These are phyloP conservation scores for Fraxinus nigra DNA, from an alignment of 305 asterid species.

Conservation along the genomic window DNA sequence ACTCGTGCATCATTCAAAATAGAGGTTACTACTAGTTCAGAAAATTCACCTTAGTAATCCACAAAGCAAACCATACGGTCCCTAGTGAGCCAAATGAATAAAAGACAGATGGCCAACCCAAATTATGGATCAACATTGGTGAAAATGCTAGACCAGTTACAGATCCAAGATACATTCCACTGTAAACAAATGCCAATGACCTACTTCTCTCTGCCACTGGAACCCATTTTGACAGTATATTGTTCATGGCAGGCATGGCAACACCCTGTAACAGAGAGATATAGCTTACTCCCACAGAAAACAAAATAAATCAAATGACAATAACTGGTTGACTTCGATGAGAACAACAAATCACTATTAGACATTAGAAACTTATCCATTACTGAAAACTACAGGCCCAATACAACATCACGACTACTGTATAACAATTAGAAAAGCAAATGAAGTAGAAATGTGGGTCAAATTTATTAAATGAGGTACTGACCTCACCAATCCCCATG, in stretches of 20 bases:
- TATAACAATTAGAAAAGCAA: not conserved
- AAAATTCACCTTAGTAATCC: constrained; percentile 63
- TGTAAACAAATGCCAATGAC: constrained; percentile 80
- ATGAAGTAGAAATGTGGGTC: not conserved
- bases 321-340: not conserved
- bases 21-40: constrained; percentile 15
- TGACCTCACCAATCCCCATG: constrained; percentile 93
- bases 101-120: constrained; percentile 94
- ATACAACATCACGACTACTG: not conserved
- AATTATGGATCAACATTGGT: constrained; percentile 74
- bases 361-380: not conserved
- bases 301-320: not conserved
- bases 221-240: constrained; percentile 86
- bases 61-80: constrained; percentile 65
- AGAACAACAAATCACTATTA: not conserved
- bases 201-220: constrained; percentile 94
- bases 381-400: not conserved
- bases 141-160: constrained; percentile 89
- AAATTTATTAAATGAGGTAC: constrained; percentile 16
- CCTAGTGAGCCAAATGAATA: constrained; percentile 89
- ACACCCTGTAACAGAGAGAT: constrained; percentile 64
- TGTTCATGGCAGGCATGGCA: constrained; percentile 98
- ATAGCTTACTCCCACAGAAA: not conserved
- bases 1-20: not conserved
- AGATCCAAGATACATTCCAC: constrained; percentile 97